phyloP scores from a whole-genome alignment of 768 basidiomycete species.

The Russula griseocarnosa region DNA sequence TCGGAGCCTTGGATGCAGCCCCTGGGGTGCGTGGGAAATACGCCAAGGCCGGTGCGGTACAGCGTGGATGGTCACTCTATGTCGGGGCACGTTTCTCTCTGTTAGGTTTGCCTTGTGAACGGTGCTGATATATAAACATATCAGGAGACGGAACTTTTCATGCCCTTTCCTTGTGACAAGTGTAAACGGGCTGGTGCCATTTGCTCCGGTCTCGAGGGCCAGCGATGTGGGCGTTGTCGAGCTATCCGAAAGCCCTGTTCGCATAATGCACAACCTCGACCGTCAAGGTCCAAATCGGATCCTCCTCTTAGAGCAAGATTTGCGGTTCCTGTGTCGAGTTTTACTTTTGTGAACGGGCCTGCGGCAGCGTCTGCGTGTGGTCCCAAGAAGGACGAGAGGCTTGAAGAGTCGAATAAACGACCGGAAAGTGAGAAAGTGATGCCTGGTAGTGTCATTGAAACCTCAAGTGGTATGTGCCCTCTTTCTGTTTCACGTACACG shows the following conservation, averaged over 20 bases:
- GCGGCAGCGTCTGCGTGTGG: neutral
- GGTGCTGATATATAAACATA: neutral
- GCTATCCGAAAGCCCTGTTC: constrained; percentile 15
- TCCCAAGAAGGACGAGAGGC: neutral
- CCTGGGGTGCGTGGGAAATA: constrained; percentile 15
- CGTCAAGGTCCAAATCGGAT: constrained; percentile 2
- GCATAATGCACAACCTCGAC: constrained; percentile 6
- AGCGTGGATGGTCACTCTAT: constrained; percentile 18
- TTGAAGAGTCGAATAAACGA: neutral
- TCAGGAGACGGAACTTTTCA: constrained; percentile 17
- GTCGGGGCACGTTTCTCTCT: constrained; percentile 12
- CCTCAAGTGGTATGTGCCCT: neutral
- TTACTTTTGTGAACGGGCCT: neutral
- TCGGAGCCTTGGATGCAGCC: constrained; percentile 2
- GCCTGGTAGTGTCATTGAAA: neutral
- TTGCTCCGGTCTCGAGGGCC: constrained; percentile 16
- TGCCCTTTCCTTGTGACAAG: constrained; percentile 12
- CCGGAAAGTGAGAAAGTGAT: neutral
- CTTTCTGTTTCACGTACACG: neutral
- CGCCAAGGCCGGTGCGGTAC: constrained; percentile 14
- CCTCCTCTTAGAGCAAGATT: neutral
- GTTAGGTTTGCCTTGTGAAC: neutral
- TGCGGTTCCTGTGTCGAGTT: neutral
- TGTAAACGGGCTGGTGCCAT: constrained; percentile 11
- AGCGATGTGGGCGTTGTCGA: constrained; percentile 18